Conservation (phyloP, 2,329 filamentous ascomycete genomes). For the Byssoonygena ceratinophila region DNA sequence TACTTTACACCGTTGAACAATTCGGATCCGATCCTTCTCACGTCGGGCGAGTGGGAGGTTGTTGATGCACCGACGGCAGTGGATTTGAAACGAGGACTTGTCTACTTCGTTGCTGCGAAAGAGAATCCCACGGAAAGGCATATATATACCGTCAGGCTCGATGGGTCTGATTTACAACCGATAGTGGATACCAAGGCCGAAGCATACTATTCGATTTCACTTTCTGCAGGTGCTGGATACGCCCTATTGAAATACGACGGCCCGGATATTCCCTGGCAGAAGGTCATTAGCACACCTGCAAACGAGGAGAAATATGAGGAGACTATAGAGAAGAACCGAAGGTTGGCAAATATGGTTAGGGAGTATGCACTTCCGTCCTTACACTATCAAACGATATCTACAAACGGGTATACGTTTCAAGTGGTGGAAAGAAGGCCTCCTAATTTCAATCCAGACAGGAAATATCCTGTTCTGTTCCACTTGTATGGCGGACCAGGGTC, state of each 20-base stretch:
- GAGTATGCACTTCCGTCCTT: conserved; percentile 73
- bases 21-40: conserved; percentile 71
- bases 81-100: conserved; percentile 71
- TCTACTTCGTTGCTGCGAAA: conserved; percentile 84
- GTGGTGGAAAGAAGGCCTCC: conserved; percentile 78
- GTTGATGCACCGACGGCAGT: conserved; percentile 73
- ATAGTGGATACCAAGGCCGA: conserved; percentile 63
- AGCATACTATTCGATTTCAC: conserved; percentile 72
- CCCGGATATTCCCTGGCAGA: conserved; percentile 80
- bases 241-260: conserved; percentile 75
- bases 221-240: conserved; percentile 72
- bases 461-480: conserved; percentile 89
- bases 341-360: conserved; percentile 57
- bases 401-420: conserved; percentile 64
- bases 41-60: conserved; percentile 85
- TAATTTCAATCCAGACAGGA: conserved; percentile 71
- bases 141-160: conserved; percentile 77
- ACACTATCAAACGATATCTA: conserved; percentile 71
- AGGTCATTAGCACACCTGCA: conserved; percentile 66
- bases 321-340: conserved; percentile 65
- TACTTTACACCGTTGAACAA: conserved; percentile 88
- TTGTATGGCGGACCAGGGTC: conserved; percentile 94
- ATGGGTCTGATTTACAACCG: conserved; percentile 61
- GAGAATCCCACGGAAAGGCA: conserved; percentile 83
- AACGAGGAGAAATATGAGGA: conserved; percentile 54